Evolutionary conservation across 2,329 filamentous ascomycete species (phyloP).

Genomic region (Orbilia brochopaga): DNA sequence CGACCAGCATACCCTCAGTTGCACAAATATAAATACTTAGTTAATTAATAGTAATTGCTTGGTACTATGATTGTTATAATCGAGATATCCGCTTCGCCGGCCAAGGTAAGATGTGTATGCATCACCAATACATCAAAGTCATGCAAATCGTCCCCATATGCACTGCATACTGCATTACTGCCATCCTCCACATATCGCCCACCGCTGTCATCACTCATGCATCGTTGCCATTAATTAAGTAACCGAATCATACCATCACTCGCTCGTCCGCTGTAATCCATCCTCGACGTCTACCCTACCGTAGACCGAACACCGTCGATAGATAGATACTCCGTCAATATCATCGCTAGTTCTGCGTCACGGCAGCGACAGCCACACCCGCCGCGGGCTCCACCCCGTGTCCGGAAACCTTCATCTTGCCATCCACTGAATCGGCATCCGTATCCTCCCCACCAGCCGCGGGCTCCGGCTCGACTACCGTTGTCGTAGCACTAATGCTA

Average conservation of each 20-base stretch:
- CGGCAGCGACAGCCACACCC: not conserved
- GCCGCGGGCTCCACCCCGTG: not conserved
- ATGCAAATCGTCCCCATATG: not conserved
- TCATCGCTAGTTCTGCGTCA: not conserved
- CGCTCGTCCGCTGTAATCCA: not conserved
- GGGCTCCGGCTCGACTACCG: slow-evolving; percentile 38
- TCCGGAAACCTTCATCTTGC: not conserved
- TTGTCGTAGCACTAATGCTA: slow-evolving; percentile 44
- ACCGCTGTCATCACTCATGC: not conserved
- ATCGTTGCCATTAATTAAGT: not conserved
- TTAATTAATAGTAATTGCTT: too few species aligned
- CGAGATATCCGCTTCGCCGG: not conserved
- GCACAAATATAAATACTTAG: too few species aligned
- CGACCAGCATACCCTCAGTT: too few species aligned
- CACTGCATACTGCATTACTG: not conserved
- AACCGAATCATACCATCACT: not conserved
- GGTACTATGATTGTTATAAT: too few species aligned
- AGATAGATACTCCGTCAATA: not conserved
- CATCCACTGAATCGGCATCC: not conserved
- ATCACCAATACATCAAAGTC: not conserved
- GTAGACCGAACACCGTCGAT: too few species aligned
- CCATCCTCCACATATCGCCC: not conserved
- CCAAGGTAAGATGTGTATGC: not conserved
- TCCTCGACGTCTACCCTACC: not conserved
- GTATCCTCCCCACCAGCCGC: not conserved